These are phyloP conservation scores for Metarhizium rileyi DNA, from an alignment of 2,329 filamentous ascomycete species.

Conservation along the genomic window DNA sequence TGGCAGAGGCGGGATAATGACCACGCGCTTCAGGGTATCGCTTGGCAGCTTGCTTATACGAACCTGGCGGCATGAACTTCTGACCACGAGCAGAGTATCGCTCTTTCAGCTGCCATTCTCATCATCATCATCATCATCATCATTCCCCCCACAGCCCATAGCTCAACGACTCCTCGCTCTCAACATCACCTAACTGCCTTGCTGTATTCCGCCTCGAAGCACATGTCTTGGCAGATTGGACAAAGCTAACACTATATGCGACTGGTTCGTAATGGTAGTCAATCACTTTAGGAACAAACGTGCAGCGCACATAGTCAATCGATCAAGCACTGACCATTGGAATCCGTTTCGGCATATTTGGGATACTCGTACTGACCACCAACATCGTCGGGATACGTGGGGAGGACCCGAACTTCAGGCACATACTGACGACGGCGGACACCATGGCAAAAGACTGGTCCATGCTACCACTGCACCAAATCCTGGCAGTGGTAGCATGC, in stretches of 20 bases:
- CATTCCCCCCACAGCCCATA: not conserved
- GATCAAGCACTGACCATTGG: conserved; percentile 29
- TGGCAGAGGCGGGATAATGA: not conserved
- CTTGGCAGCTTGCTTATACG: no score
- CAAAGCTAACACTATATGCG: conserved; percentile 10
- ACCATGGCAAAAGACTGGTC: conserved; percentile 22
- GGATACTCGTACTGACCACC: conserved; percentile 20
- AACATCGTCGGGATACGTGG: conserved; percentile 24
- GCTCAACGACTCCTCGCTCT: no score
- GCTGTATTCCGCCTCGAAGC: not conserved
- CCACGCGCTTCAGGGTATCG: not conserved
- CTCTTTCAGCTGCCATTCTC: not conserved
- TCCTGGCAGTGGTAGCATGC: conserved; percentile 8
- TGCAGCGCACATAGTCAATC: conserved; percentile 32
- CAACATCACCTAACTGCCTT: not conserved
- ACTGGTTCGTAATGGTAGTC: conserved; percentile 24
- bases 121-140: not conserved
- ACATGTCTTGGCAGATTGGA: not conserved
- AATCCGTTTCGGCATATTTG: conserved; percentile 35
- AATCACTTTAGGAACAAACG: conserved; percentile 36
- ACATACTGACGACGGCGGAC: conserved; percentile 13
- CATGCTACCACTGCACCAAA: conserved; percentile 26
- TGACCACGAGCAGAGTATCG: not conserved
- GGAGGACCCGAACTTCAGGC: conserved; percentile 24
- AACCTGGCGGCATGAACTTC: no score